Evolutionary conservation across 2,329 filamentous ascomycete species (phyloP), one percentile per base, ranked within the genome.

Genomic region (Blumeriella jaapii): DNA sequence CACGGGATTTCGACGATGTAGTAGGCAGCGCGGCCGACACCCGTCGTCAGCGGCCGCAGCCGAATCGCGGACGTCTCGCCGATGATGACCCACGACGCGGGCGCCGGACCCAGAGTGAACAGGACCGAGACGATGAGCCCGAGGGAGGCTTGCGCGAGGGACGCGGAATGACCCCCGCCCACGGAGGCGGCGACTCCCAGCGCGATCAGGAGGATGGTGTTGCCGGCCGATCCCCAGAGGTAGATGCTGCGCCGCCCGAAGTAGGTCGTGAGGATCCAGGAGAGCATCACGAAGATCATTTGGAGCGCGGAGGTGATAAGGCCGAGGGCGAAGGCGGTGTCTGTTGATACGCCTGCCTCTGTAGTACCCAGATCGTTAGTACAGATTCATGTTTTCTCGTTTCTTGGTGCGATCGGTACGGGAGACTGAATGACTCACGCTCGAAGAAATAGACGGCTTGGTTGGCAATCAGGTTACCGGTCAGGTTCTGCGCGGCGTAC

Each of bases 71-170:
- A 77, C 2, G 75, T 79, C 56, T 80, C 75, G 46, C 69, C 73
- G 29, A 80, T 79, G 46, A 79, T 74, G 58, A 73, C 69, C 67
- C 69, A 80, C 7, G 74, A 78, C 25, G 70, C 69, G 29, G 75
- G 75, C 2, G 71, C 75, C 16, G 71, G 72, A 46, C 70, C 72
- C 11, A 75, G 55, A 26, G 67, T 69, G 60, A 78, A 82, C 19
- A 78, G 57, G 37, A 81, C 69, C 17, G 75, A 79, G 50, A 80
- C 63, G 46, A 79, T 74, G 34, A 80, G 60, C 44, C 74, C 75
- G 15, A 80, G 59, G 6, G 67, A 70, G 6, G 75, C 75, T 54
- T 75, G 70, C 2, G 74, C 74, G 19, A 67, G 58, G 32, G 55
- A 63, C 28, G 69, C 28, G 2, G 34, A 47, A 0, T 38, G 61